Evolutionary conservation across 305 asterid species (phyloP).

Genomic region (Solanum hybrid): DNA sequence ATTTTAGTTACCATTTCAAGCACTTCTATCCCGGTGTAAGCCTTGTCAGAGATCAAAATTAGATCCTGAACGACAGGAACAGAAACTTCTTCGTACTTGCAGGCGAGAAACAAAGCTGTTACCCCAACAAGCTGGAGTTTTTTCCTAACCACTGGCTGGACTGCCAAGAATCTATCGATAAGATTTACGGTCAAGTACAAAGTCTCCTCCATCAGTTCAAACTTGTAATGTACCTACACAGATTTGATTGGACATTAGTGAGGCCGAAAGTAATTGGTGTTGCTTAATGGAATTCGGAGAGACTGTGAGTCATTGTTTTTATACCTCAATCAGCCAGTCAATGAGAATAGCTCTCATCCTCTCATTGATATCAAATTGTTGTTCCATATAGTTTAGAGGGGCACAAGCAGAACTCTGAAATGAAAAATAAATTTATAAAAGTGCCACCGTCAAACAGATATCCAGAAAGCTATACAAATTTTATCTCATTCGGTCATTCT

Average conservation of each 20-base stretch:
- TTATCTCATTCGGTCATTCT: background rate
- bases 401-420: constrained; percentile 7
- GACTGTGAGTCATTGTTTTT: background rate
- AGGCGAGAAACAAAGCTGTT: constrained; percentile 59
- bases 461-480: background rate
- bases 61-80: constrained; percentile 69
- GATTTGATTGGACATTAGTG: background rate
- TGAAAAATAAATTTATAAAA: background rate
- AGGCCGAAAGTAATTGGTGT: background rate
- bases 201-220: constrained; percentile 73
- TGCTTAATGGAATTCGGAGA: background rate
- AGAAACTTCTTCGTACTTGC: constrained; percentile 69
- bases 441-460: background rate
- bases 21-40: constrained; percentile 50
- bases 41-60: constrained; percentile 52
- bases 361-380: constrained; percentile 12
- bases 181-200: constrained; percentile 53
- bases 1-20: constrained; percentile 46
- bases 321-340: constrained; percentile 19
- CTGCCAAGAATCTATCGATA: constrained; percentile 52
- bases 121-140: constrained; percentile 60
- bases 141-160: constrained; percentile 1
- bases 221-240: constrained; percentile 37
- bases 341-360: constrained; percentile 14
- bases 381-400: constrained; percentile 5